Base-by-base conservation (phyloP, 148 eudicot genomes). In the Nyssa sinensis region DNA sequence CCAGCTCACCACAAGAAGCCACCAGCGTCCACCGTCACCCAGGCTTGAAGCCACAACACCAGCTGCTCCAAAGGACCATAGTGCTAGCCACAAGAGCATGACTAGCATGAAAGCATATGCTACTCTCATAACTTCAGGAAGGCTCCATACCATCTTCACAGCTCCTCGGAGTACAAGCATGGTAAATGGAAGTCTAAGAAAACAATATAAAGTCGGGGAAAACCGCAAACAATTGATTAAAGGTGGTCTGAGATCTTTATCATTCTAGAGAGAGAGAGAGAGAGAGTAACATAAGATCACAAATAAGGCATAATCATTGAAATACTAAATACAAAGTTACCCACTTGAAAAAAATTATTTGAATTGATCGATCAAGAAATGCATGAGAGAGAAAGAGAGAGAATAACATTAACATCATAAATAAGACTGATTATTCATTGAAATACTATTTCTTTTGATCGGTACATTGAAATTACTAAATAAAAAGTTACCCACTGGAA, bases 1-100 rank as follows among this genome's bases (percentile, higher is more conserved):
- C 94, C 97, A 76, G 90, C 98, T 95, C 94, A 95, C 98, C 98
- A 85, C 84, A 87, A 95, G 98, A 81, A 95, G 91, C 96, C 93
- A 92, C 98, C 98, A 95, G 75, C 91, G 87, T 74, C 97, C 94
- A 74, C 90, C 67, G 67, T 90, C 98, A 55, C 92, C 90, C 68
- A 92, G 69, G 79, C 92, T 88, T 78, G 89, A 89, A 76, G 98
- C 98, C 71, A 93, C 94, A 78, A 93, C 89, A 35, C 96, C 98
- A 80, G 98, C 89, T 57, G 88, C 94, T 74, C 98, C 98, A 68
- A 93, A 93, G 34, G 98, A 91, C 98, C 98, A 93, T 41, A 93
- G 73, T 19, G 86, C 85, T 80, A 93, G 88, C 98, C 98, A 93
- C 58, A 75, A 58, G 78, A 93, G 91, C 92, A 91, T 93, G 62